These are phyloP conservation scores for Crithidia thermophila DNA, from an alignment of 208 protist species.

Conservation along the genomic window DNA sequence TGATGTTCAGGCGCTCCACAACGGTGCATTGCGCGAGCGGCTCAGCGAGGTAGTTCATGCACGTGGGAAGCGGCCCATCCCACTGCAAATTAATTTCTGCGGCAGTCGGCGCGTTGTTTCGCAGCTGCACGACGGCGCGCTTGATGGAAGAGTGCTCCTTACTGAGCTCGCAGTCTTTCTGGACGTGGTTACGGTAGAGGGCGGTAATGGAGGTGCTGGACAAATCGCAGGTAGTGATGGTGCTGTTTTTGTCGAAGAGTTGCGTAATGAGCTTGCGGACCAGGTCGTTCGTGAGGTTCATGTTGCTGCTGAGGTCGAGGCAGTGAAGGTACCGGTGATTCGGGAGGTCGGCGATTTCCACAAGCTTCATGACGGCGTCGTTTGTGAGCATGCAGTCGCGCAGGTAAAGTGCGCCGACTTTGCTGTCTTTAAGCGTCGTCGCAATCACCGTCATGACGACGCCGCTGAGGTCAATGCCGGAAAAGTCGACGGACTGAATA, in stretches of 20 bases:
- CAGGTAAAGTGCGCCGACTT: conserved; percentile 43
- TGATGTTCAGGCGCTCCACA: conserved; percentile 78
- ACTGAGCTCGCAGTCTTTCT: conserved; percentile 81
- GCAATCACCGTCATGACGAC: conserved; percentile 47
- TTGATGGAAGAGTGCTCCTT: conserved; percentile 72
- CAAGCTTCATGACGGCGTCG: conserved; percentile 51
- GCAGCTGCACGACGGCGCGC: conserved; percentile 53
- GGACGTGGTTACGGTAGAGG: conserved; percentile 33
- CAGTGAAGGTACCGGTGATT: conserved; percentile 44
- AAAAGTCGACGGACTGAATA: conserved; percentile 61
- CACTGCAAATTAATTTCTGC: conserved; percentile 81
- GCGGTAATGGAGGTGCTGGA: conserved; percentile 61
- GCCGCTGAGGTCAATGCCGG: conserved; percentile 46
- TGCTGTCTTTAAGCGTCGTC: conserved; percentile 51
- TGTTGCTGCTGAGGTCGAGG: conserved; percentile 68
- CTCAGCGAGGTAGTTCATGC: conserved; percentile 65
- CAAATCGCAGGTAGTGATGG: conserved; percentile 60
- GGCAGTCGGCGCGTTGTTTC: conserved; percentile 47
- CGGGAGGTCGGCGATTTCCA: conserved; percentile 48
- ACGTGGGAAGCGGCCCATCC: conserved; percentile 54
- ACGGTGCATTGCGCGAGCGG: conserved; percentile 53
- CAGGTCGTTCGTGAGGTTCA: conserved; percentile 58
- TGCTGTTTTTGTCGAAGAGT: conserved; percentile 67
- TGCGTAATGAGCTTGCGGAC: conserved; percentile 38
- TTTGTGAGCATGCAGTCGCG: conserved; percentile 55